Conservation (phyloP, 768 basidiomycete species). For the Lactifluus pinguis region DNA sequence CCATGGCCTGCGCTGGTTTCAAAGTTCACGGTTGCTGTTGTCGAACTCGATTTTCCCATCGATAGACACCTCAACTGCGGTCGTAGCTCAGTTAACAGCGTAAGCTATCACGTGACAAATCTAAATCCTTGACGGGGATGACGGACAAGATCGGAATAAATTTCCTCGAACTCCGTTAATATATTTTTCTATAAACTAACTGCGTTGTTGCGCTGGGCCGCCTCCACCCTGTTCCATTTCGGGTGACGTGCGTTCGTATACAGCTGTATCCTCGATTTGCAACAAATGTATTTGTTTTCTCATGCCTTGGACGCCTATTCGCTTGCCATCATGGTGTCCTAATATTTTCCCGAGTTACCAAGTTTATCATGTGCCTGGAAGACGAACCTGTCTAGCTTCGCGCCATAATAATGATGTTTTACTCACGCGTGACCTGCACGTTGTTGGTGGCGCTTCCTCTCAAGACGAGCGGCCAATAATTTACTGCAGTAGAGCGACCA, state of each 20-base stretch:
- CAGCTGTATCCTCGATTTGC: background rate
- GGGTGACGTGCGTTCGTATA: background rate
- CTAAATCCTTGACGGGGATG: no score
- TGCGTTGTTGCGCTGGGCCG: background rate
- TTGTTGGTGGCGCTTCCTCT: background rate
- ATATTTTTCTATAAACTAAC: background rate
- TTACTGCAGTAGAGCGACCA: background rate
- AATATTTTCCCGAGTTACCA: background rate
- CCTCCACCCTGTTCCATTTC: background rate
- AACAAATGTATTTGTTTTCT: background rate
- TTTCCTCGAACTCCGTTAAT: conserved; percentile 1
- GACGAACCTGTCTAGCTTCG: background rate
- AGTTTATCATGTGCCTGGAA: background rate
- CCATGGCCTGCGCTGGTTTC: background rate
- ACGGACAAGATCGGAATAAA: background rate
- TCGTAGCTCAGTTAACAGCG: background rate
- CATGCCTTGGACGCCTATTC: background rate
- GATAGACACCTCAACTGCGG: background rate
- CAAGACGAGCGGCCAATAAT: background rate
- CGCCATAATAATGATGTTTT: background rate
- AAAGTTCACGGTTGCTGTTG: background rate
- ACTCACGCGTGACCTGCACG: background rate
- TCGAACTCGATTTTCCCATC: background rate
- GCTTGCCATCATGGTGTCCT: background rate
- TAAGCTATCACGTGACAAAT: background rate